A percentile compares a stretch with the other conserved stretches of the same genome.
These are phyloP conservation scores for Stromatinia cepivora DNA, from an alignment of 2,329 filamentous ascomycete genomes.

Conservation along the genomic window DNA sequence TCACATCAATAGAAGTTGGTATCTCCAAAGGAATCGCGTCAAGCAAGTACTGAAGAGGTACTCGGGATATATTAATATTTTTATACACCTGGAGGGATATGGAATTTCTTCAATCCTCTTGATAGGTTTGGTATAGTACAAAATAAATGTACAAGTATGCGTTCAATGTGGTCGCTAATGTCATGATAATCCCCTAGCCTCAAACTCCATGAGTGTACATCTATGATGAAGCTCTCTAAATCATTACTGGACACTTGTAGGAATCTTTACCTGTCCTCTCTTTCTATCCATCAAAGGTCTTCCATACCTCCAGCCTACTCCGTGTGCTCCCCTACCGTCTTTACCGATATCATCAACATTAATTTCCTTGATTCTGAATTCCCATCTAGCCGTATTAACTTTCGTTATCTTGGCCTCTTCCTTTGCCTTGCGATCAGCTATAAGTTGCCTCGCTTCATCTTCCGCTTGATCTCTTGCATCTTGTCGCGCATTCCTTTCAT, in stretches of 20 bases:
- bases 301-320: slow-evolving; percentile 64
- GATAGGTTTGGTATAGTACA: slow-evolving; percentile 14
- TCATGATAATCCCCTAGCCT: slow-evolving; percentile 12
- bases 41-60: background rate
- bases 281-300: slow-evolving; percentile 62
- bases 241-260: slow-evolving; percentile 52
- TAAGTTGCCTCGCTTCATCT: slow-evolving; percentile 47
- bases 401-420: slow-evolving; percentile 47
- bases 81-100: background rate
- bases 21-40: background rate
- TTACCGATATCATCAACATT: slow-evolving; percentile 57
- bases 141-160: slow-evolving; percentile 12
- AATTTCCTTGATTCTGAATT: slow-evolving; percentile 63
- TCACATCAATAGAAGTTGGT: background rate
- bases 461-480: slow-evolving; percentile 43
- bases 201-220: slow-evolving; percentile 22
- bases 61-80: background rate
- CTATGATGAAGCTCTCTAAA: slow-evolving; percentile 17
- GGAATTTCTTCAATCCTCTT: background rate
- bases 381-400: slow-evolving; percentile 52
- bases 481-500: slow-evolving; percentile 36
- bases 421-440: slow-evolving; percentile 41
- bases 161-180: slow-evolving; percentile 18
- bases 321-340: slow-evolving; percentile 52
- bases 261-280: slow-evolving; percentile 67